Percentiles rank a stretch among this genome's conserved stretches.
These are phyloP conservation scores for Pyricularia pennisetigena DNA, from an alignment of 2,329 filamentous ascomycete genomes.

Conservation along the genomic window DNA sequence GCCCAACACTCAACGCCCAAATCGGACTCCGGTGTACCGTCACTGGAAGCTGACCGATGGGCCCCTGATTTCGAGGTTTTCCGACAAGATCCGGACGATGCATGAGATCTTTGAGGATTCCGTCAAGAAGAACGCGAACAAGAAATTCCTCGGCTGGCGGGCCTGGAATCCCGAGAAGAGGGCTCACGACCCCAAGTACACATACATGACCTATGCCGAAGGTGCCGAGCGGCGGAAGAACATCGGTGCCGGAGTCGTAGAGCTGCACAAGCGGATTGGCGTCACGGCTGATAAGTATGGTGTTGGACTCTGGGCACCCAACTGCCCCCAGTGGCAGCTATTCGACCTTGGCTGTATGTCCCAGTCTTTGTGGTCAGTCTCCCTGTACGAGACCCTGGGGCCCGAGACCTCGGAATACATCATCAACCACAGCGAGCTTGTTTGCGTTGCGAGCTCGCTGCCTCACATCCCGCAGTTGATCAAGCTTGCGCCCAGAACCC, in stretches of 20 bases:
- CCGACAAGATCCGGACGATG: slow-evolving; percentile 60
- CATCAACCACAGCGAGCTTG: slow-evolving; percentile 76
- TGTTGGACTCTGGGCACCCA: slow-evolving; percentile 78
- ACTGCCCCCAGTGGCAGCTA: slow-evolving; percentile 83
- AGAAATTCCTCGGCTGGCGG: slow-evolving; percentile 69
- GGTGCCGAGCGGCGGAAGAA: slow-evolving; percentile 72
- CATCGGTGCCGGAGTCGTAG: slow-evolving; percentile 75
- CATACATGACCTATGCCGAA: slow-evolving; percentile 76
- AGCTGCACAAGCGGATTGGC: slow-evolving; percentile 66
- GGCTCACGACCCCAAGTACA: slow-evolving; percentile 62
- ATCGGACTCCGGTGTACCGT: slow-evolving; percentile 69
- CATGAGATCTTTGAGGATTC: slow-evolving; percentile 74
- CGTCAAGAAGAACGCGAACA: slow-evolving; percentile 52
- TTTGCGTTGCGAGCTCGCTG: slow-evolving; percentile 68
- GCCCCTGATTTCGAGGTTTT: slow-evolving; percentile 59
- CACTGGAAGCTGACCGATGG: slow-evolving; percentile 70
- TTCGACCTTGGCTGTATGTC: slow-evolving; percentile 79
- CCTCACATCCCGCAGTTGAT: slow-evolving; percentile 73
- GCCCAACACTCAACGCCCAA: slow-evolving; percentile 63
- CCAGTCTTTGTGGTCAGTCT: slow-evolving; percentile 81
- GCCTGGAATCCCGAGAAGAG: slow-evolving; percentile 68
- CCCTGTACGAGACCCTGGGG: slow-evolving; percentile 91
- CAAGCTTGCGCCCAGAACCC: slow-evolving; percentile 67
- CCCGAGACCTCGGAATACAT: slow-evolving; percentile 91
- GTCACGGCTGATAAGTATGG: slow-evolving; percentile 59